Evolutionary conservation across 192 early-diverging fungal genomes (phyloP), one percentile per base, ranked within the genome.

Genomic region (Kickxella alabastrina): DNA sequence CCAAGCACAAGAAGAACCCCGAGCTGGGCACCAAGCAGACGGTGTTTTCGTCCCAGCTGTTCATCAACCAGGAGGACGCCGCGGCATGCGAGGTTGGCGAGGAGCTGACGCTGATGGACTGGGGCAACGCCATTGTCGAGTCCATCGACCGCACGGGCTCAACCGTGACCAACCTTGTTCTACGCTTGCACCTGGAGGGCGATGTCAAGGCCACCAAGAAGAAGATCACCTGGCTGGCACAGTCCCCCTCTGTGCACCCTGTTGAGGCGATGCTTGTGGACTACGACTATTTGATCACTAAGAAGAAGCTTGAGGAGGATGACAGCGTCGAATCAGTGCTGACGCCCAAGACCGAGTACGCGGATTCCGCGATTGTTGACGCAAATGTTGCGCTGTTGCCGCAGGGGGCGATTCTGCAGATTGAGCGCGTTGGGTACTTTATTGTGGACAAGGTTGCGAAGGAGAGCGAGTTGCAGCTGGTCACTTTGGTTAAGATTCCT

Each of bases 131-230:
- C 8, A 80, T 97, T 63, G 85, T 99, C 50, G 79, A 86, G 49
- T 63, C 75, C 10, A 81, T 98, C 49, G 68, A 85, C 42, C 83
- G 84, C 74, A 66, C 28, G 0, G 80, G 80, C 43, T 60, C 63
- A 8, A 50, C 55, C 13, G 48, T 70, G 15, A 78, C 60, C 0
- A 47, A 39, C 18, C 69, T 93, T 17, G 79, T 84, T 19, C 58
- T 93, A 43, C 78, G 82, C 40, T 66, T 98, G 39, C 85, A 98
- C 64, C 82, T 96, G 49, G 88, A 85, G 27, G 93, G 93, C 46
- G 95, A 99, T 66, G 95, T 95, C 61, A 98, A 96, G 66, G 87
- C 90, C 67, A 99, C 97, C 47, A 93, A 98, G 80, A 96, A 93
- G 85, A 98, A 98, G 86, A 65, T 99, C 43, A 95, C 95, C 2